A percentile compares a stretch with the other conserved stretches of the same genome.
Evolutionary conservation across 352 stramenopile genomes (phyloP).

Genomic region (Phytophthora ramorum): DNA sequence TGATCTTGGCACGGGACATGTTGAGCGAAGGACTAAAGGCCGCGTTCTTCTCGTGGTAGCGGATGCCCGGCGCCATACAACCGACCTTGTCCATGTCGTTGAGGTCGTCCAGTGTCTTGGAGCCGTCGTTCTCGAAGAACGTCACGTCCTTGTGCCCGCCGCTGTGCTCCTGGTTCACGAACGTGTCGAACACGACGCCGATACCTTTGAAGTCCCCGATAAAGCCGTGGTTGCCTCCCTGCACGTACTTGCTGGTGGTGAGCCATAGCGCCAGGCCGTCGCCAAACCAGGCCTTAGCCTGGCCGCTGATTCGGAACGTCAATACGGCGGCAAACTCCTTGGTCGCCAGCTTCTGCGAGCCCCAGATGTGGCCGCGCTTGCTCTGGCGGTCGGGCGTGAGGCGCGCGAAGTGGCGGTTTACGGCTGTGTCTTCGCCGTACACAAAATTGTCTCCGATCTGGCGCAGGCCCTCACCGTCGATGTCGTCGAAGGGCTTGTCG

Average conservation of each 20-base stretch:
- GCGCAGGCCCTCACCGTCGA: conserved; percentile 65
- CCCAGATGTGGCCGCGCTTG: conserved; percentile 80
- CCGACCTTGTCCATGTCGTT: conserved; percentile 73
- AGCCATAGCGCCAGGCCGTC: conserved; percentile 86
- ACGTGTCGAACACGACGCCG: conserved; percentile 87
- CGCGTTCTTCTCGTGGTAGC: conserved; percentile 85
- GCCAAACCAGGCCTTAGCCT: conserved; percentile 77
- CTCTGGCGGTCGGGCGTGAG: conserved; percentile 84
- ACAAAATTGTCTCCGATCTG: conserved; percentile 63
- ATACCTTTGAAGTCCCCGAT: conserved; percentile 75
- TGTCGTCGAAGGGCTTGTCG: conserved; percentile 82
- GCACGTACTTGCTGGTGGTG: conserved; percentile 62
- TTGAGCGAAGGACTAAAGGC: conserved; percentile 81
- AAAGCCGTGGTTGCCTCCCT: conserved; percentile 86
- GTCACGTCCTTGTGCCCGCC: conserved; percentile 88
- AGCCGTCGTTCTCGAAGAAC: conserved; percentile 82
- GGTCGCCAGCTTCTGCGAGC: conserved; percentile 61
- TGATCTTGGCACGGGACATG: conserved; percentile 82
- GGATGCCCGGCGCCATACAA: conserved; percentile 80
- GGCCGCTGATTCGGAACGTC: conserved; percentile 87
- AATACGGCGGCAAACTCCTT: conserved; percentile 81
- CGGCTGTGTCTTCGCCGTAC: conserved; percentile 63
- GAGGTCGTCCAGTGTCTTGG: conserved; percentile 79
- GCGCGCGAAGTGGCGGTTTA: conserved; percentile 86
- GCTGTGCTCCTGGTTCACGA: conserved; percentile 80